Evolutionary conservation across 768 basidiomycete genomes (phyloP), one percentile per base, ranked within the genome.

Genomic region (Hericium rajendrae): DNA sequence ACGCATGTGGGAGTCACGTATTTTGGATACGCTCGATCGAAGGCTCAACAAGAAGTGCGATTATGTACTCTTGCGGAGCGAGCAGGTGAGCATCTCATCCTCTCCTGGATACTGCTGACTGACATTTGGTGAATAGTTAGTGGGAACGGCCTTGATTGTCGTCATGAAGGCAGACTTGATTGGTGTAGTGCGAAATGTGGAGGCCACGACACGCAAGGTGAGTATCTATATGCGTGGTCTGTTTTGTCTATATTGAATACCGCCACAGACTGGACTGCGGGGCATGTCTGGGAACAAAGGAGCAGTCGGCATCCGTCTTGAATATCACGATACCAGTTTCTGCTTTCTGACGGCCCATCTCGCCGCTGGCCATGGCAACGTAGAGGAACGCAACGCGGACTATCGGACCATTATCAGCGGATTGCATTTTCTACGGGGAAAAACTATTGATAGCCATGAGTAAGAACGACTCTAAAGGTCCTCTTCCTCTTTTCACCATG

Each of bases 201-300:
- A 99, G 71, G 92, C 84, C 10, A 77, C 94, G 15, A 86, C 88
- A 51, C 85, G 92, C 59, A 99, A 99, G 79, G 94, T 91, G 57
- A n/a, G 51, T 38, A 20, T 46, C 22, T 37, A 13, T 12, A 20
- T 38, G 43, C 24, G 9, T 11, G 10, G 4, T 16, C 9, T 18
- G n/a, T 22, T 13, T 1, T 12, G 26, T 12, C 38, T 18, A 6
- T 16, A 38, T 26, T 61, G 26, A 63, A 40, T 38, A 5, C 9
- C 26, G 53, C 41, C 12, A 13, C 53, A 91, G 89, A 91, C 90
- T n/a, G 89, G 88, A 41, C 74, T 91, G 43, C 80, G 87, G 38
- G 97, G 97, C 12, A 93, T 98, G 83, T 93, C 93, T 0, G 97
- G 94, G 28, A 95, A 95, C 74, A 95, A 99, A 73, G 97, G 97